Percentiles rank a stretch among this genome's conserved stretches.
Evolutionary conservation across 371 early-diverging fungal genomes (phyloP).

Genomic region (Haplosporangium sp.): DNA sequence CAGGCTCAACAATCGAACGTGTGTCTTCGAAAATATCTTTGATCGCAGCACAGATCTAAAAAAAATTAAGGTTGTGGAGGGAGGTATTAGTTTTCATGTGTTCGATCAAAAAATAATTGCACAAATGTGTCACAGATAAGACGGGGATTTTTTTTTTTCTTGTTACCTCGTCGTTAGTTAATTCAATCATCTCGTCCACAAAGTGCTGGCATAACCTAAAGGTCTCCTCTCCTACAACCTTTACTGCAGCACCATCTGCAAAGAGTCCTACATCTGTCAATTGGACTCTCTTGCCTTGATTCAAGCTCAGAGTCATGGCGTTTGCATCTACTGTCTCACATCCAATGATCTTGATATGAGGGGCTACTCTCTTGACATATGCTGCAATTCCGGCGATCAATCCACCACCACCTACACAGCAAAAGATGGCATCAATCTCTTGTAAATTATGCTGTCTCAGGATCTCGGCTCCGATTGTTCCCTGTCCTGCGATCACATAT

Average conservation of each 20-base stretch:
- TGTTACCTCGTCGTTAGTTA: conserved; percentile 87
- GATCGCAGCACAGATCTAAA: conserved; percentile 93
- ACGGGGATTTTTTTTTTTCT: background rate
- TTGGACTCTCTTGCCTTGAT: conserved; percentile 67
- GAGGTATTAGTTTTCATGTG: background rate
- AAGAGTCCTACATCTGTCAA: conserved; percentile 92
- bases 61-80: background rate
- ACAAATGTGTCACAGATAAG: conserved; percentile 1
- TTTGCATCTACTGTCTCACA: conserved; percentile 93
- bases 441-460: conserved; percentile 78
- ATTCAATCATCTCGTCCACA: conserved; percentile 88
- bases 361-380: conserved; percentile 90
- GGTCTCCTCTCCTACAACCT: conserved; percentile 89
- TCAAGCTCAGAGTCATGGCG: conserved; percentile 88
- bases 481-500: conserved; percentile 98
- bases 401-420: conserved; percentile 96
- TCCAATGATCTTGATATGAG: conserved; percentile 88
- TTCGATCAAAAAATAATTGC: background rate
- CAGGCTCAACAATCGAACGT: conserved; percentile 93
- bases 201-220: conserved; percentile 78
- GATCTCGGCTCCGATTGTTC: conserved; percentile 95
- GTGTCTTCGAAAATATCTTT: conserved; percentile 98
- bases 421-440: conserved; percentile 88
- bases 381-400: conserved; percentile 91
- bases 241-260: conserved; percentile 97